Evolutionary conservation across 1,284 basidiomycete species (phyloP), one percentile per base, ranked within the genome.

Genomic region (Moesziomyces sp.): DNA sequence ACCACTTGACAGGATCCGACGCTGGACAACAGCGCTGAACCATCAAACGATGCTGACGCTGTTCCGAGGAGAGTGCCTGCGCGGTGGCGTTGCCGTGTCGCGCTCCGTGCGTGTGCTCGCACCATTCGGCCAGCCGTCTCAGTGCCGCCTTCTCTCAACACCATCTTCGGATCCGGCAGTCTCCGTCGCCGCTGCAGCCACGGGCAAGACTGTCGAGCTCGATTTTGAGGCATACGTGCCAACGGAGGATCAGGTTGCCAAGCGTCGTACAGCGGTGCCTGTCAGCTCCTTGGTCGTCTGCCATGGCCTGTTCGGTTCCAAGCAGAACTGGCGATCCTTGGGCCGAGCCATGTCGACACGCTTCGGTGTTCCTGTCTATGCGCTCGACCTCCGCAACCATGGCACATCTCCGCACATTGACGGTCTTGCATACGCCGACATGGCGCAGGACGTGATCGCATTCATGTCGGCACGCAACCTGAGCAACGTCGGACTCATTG

Each of bases 321-420:
- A 92, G 81, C 87, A 92, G 55, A 93, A 93, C 79, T 93, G 91
- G 90, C 86, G 88, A 5, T 90, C 90, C 0, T 84, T 93, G 18
- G 88, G 89, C 2, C 91, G 90, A 69, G 87, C 88, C 3, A 90
- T 93, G 78, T 86, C 87, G 23, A 84, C 86, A 28, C 87, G 88
- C 34, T 85, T 91, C 21, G 84, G 87, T 13, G 85, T 89, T 23
- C 89, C 91, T 1, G 87, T 94, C 19, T 93, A 92, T 78, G 85
- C 90, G 4, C 84, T 94, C n/a, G 93, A 94, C 83, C 86, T 94
- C 13, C 87, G 93, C 18, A 94, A 94, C 74, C 93, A 94, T 77
- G 93, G 93, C 4, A 85, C 88, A 8, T 93, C 92, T 0, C 91
- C 92, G 0, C 92, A 92, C 80, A 86, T 86, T 13, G 85, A 85